Conservation (phyloP, 306 rosid genomes). For the Datisca glomerata region DNA sequence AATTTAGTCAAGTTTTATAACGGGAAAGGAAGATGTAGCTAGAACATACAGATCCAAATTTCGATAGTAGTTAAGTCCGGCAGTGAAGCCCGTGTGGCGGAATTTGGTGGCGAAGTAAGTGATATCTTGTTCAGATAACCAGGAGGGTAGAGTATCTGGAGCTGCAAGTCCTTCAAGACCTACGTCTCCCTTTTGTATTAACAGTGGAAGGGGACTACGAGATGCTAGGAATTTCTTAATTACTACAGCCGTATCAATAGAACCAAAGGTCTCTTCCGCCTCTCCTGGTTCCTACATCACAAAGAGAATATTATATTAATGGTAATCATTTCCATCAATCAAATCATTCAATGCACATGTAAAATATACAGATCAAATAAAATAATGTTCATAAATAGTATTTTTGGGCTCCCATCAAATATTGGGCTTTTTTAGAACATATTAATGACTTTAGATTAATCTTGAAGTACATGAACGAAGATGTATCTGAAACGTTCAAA, state of each 20-base stretch:
- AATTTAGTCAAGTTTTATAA: too few species aligned
- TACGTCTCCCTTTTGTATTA: constrained; percentile 11
- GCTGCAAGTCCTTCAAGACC: constrained; percentile 7
- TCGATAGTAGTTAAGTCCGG: constrained; percentile 16
- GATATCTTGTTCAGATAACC: constrained; percentile 17
- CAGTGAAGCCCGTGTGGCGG: constrained; percentile 14
- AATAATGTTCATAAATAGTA: neutral
- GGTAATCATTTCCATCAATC: neutral
- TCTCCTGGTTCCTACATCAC: constrained; percentile 13
- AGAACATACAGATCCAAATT: constrained; percentile 5
- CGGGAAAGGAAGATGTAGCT: neutral
- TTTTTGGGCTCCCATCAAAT: too few species aligned
- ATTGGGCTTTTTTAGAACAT: too few species aligned
- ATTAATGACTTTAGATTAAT: too few species aligned
- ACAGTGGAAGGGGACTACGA: constrained; percentile 12
- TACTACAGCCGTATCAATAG: constrained; percentile 2
- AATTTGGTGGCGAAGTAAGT: constrained; percentile 13
- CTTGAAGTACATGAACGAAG: too few species aligned
- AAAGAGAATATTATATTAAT: too few species aligned
- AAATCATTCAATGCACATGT: neutral
- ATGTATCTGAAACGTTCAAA: too few species aligned
- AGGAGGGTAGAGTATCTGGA: constrained; percentile 10
- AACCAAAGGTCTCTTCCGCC: constrained; percentile 8
- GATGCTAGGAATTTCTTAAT: constrained; percentile 8
- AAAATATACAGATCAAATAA: neutral